Evolutionary conservation across 352 stramenopile species (phyloP).

Genomic region (Plasmopara muralis): DNA sequence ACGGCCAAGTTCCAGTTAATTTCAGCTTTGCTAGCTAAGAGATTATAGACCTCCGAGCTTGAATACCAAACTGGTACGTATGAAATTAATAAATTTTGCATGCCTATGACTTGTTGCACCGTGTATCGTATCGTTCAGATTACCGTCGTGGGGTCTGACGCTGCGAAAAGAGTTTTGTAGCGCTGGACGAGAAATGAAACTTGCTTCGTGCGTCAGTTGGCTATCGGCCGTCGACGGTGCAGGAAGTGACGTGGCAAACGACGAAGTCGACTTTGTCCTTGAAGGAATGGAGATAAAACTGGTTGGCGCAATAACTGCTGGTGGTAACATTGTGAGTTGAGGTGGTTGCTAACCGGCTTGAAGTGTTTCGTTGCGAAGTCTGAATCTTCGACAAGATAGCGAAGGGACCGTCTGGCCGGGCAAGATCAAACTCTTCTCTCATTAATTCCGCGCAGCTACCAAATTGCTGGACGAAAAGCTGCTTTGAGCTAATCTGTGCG

Average conservation of each 20-base stretch:
- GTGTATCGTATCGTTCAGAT: conserved; percentile 9
- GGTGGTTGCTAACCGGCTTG: not conserved
- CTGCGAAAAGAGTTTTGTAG: conserved; percentile 39
- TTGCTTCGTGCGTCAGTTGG: conserved; percentile 48
- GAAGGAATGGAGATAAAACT: conserved; percentile 18
- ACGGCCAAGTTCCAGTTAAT: too few relatives aligned
- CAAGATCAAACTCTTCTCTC: conserved; percentile 36
- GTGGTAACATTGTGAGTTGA: conserved; percentile 1
- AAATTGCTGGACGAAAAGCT: conserved; percentile 68
- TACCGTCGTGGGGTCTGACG: conserved; percentile 35
- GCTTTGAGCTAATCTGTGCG: conserved; percentile 34
- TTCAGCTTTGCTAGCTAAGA: too few relatives aligned
- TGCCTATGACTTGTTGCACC: conserved; percentile 5
- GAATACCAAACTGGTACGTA: not conserved
- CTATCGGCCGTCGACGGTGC: conserved; percentile 26
- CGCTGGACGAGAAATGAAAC: conserved; percentile 35
- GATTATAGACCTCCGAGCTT: too few relatives aligned
- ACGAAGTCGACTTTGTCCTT: not conserved
- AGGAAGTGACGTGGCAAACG: conserved; percentile 26
- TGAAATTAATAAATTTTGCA: conserved; percentile 25
- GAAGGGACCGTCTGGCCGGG: conserved; percentile 11
- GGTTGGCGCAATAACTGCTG: conserved; percentile 3
- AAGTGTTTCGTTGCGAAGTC: conserved; percentile 6
- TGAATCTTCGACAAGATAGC: conserved; percentile 1
- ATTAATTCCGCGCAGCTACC: conserved; percentile 43